These are phyloP conservation scores for Clavaria fumosa DNA, from an alignment of 768 basidiomycete species.

Conservation along the genomic window DNA sequence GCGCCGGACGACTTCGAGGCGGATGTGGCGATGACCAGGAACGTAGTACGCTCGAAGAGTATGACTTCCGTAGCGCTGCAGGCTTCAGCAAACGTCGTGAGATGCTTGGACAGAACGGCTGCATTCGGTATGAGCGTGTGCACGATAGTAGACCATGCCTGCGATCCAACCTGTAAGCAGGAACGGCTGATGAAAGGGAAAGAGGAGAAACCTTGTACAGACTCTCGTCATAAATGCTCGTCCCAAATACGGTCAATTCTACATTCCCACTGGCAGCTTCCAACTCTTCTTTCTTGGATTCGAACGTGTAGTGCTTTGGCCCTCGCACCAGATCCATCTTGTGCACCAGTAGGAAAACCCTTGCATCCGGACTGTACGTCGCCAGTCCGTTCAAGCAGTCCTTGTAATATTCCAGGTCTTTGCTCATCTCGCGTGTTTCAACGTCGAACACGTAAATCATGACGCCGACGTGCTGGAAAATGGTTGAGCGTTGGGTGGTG, in stretches of 20 bases:
- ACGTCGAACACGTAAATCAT: conserved; percentile 99
- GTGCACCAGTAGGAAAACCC: conserved; percentile 82
- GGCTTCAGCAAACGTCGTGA: conserved; percentile 72
- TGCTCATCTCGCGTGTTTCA: conserved; percentile 66
- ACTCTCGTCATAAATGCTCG: conserved; percentile 95
- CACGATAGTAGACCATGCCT: conserved; percentile 99
- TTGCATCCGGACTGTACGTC: conserved; percentile 67
- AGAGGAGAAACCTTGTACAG: conserved; percentile 60
- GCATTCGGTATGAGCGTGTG: conserved; percentile 95
- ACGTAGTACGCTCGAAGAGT: conserved; percentile 93
- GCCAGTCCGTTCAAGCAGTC: conserved; percentile 78
- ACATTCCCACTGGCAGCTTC: conserved; percentile 48
- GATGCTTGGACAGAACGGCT: conserved; percentile 71
- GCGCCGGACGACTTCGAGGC: conserved; percentile 23
- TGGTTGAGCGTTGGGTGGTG: conserved; percentile 78
- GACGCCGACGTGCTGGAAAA: conserved; percentile 93
- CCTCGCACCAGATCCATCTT: conserved; percentile 92
- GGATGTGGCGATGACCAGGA: conserved; percentile 90
- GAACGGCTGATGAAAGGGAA: conserved; percentile 1
- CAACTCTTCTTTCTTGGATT: conserved; percentile 61
- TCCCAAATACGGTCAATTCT: conserved; percentile 65
- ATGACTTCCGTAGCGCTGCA: conserved; percentile 90
- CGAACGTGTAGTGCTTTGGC: conserved; percentile 41
- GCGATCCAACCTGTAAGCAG: conserved; percentile 1
- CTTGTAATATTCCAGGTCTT: conserved; percentile 84